A percentile compares a stretch with the other conserved stretches of the same genome.
phyloP scores from a whole-genome alignment of 768 basidiomycete genomes.

The Mycena filopes region DNA sequence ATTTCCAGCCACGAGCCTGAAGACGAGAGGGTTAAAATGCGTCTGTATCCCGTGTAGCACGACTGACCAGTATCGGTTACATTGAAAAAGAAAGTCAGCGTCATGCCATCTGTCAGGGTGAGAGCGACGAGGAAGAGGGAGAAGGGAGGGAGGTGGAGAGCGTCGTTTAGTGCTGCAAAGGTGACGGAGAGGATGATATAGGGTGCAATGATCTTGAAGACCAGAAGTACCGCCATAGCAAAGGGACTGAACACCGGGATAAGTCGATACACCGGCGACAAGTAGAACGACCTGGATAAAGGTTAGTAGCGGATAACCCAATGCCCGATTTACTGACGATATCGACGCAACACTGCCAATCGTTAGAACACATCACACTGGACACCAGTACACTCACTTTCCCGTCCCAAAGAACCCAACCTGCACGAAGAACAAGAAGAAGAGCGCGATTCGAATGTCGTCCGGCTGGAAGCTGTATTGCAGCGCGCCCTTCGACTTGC shows the following conservation, averaged over 20 bases:
- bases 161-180: constrained; percentile 75
- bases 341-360: constrained; percentile 78
- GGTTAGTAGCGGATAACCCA: not conserved
- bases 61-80: constrained; percentile 79
- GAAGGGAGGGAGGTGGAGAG: constrained; percentile 78
- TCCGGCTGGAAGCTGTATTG: constrained; percentile 62
- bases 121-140: constrained; percentile 83
- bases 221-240: constrained; percentile 79
- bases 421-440: constrained; percentile 89
- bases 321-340: constrained; percentile 59
- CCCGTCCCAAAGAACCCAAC: constrained; percentile 88
- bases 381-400: constrained; percentile 62
- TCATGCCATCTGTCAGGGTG: constrained; percentile 83
- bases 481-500: constrained; percentile 27
- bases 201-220: constrained; percentile 86
- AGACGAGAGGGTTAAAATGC: constrained; percentile 8
- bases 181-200: constrained; percentile 79
- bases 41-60: not conserved
- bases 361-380: not conserved
- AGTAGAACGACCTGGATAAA: constrained; percentile 76
- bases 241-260: constrained; percentile 90
- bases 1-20: constrained; percentile 90
- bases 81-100: constrained; percentile 83
- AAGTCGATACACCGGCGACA: constrained; percentile 88
- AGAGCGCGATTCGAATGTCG: constrained; percentile 78